A percentile compares a stretch with the other conserved stretches of the same genome.
phyloP scores from a whole-genome alignment of 2,329 filamentous ascomycete species.

The Clonostachys solani region DNA sequence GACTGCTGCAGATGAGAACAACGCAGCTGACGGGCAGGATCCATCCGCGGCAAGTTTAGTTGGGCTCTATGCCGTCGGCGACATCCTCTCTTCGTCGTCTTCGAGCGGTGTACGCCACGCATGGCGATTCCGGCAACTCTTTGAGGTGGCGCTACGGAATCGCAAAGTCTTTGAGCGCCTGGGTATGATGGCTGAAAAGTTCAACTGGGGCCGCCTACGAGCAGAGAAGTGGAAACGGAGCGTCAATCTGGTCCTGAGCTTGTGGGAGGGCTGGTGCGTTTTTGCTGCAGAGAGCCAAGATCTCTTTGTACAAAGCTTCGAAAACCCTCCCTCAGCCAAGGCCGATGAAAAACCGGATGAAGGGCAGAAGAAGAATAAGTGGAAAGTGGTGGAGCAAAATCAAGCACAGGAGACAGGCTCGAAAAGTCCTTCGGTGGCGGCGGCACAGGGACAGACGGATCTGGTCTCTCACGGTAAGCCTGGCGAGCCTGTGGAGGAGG shows the following conservation, averaged over 20 bases:
- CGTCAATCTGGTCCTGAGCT: slow-evolving; percentile 60
- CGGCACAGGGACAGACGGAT: not conserved
- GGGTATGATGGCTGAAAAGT: slow-evolving; percentile 66
- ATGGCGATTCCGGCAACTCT: slow-evolving; percentile 80
- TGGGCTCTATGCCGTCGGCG: slow-evolving; percentile 71
- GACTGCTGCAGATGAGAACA: slow-evolving; percentile 30
- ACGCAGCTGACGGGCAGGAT: slow-evolving; percentile 5
- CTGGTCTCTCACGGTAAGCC: not conserved
- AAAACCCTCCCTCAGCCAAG: slow-evolving; percentile 55
- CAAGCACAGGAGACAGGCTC: not conserved
- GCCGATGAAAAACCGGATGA: slow-evolving; percentile 20
- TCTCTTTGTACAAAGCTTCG: slow-evolving; percentile 65
- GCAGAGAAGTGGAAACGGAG: slow-evolving; percentile 83
- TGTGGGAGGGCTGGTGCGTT: slow-evolving; percentile 70
- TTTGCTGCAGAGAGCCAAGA: slow-evolving; percentile 74
- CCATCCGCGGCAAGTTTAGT: slow-evolving; percentile 72
- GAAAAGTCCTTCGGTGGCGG: not conserved
- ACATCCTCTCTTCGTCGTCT: slow-evolving; percentile 74
- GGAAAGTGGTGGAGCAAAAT: slow-evolving; percentile 44
- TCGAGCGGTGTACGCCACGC: slow-evolving; percentile 76
- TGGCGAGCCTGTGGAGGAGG: slow-evolving; percentile 23
- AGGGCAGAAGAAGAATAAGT: slow-evolving; percentile 30
- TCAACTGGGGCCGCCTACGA: slow-evolving; percentile 76
- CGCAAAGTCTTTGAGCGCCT: slow-evolving; percentile 71
- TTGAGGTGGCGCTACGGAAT: slow-evolving; percentile 67